Evolutionary conservation across 2,329 filamentous ascomycete genomes (phyloP).

Genomic region (Cladosporium sp.): DNA sequence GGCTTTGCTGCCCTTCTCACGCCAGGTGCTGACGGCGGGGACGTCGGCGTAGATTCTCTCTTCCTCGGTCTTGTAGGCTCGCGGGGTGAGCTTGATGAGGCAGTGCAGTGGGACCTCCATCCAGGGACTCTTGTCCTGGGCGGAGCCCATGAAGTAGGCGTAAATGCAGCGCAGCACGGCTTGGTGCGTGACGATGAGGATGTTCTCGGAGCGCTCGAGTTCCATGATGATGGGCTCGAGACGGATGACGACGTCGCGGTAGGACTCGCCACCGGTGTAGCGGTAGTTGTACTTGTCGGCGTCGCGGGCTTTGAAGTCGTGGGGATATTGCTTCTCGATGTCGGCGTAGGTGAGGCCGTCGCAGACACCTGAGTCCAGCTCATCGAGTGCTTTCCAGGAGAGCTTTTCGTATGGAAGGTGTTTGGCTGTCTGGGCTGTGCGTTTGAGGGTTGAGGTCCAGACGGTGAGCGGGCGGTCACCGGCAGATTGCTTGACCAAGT

Average conservation of each 20-base stretch:
- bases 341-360: conserved; percentile 95
- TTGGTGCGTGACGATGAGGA: conserved; percentile 96
- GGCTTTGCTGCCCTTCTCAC: conserved; percentile 86
- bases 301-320: conserved; percentile 92
- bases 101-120: conserved; percentile 97
- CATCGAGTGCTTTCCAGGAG: conserved; percentile 97
- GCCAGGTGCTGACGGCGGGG: conserved; percentile 91
- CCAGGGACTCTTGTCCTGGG: conserved; percentile 90
- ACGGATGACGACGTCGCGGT: conserved; percentile 94
- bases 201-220: conserved; percentile 90
- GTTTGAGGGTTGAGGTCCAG: conserved; percentile 71
- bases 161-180: conserved; percentile 96
- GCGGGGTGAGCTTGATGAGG: conserved; percentile 90
- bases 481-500: conserved; percentile 78
- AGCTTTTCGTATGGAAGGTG: conserved; percentile 90
- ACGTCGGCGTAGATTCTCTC: conserved; percentile 85
- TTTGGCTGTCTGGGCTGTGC: conserved; percentile 86
- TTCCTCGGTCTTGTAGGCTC: conserved; percentile 90
- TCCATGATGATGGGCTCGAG: conserved; percentile 99
- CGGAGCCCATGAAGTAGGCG: conserved; percentile 97
- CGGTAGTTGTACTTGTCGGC: conserved; percentile 99
- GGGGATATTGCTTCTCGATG: conserved; percentile 84
- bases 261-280: conserved; percentile 91
- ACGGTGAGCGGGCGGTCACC: conserved; percentile 69
- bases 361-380: conserved; percentile 93